Evolutionary conservation across 2,329 filamentous ascomycete species (phyloP), one percentile per base, ranked within the genome.

Genomic region (Blastomyces silverae): DNA sequence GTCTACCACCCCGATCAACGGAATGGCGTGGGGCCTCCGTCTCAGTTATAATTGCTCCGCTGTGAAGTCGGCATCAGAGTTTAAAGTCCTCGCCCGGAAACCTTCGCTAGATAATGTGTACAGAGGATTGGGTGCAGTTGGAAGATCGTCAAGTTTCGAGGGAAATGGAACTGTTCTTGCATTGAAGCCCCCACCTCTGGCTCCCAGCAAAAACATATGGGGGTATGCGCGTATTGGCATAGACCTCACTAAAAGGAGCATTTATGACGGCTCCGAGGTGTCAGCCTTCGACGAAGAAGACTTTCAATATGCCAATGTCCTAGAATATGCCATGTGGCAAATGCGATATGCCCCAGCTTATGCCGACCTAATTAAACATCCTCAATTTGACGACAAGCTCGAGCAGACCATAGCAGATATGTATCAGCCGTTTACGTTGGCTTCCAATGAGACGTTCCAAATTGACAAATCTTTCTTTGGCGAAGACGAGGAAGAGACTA

Each of bases 21-120:
- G 65, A 11, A 53, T 15, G 3, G 53, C 28, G 13, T 66, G 65
- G 65, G 65, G 65, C 17, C 25, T 66, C 31, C 62, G 65, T 15
- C 34, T 66, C 5, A 48, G 34, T 28, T 66, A 62, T 25, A 66
- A 64, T 31, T 66, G 65, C n/a, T 61, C 57, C 10, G 50, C 56
- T 22, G 65, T 66, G 10, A 53, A 58, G 10, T 56, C 62, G 31
- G 65, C 39, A 31, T 64, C 62, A 11, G 58, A 66, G 31, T 62
- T 66, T 31, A 64, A 63, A 22, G 57, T 60, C n/a, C 57, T 60
- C 17, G 31, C 53, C 31, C 28, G 53, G 17, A 6, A 37, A 56
- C 31, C 31, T 3, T 20, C 20, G 31, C 28, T 20, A 20, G 17
- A 20, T 22, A n/a, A 5, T 11, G 10, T 17, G 39, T 5, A 31